Evolutionary conservation across 2,329 filamentous ascomycete genomes (phyloP).

Genomic region (Leptographium galeiforme): DNA sequence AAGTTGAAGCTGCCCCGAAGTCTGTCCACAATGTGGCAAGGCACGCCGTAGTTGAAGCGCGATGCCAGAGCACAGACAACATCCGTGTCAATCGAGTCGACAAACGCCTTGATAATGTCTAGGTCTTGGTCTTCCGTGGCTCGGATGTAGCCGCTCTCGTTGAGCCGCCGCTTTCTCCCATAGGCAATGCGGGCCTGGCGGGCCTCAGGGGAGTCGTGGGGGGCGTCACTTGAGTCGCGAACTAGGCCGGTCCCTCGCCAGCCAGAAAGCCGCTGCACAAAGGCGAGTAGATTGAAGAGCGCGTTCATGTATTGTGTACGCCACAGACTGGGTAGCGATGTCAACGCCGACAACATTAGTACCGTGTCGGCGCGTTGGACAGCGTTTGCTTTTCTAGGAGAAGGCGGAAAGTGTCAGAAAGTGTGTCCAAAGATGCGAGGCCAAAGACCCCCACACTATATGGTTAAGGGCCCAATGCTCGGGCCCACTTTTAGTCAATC

Average conservation of each 20-base stretch:
- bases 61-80: constrained; percentile 4
- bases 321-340: neutral
- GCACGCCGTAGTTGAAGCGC: neutral
- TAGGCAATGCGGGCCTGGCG: neutral
- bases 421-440: no score
- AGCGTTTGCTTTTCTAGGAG: no score
- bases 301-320: neutral
- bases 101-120: constrained; percentile 1
- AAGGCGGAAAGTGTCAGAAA: no score
- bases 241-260: neutral
- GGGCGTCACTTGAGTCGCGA: neutral
- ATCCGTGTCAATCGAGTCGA: constrained; percentile 1
- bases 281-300: neutral
- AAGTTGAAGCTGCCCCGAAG: constrained; percentile 1
- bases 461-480: no score
- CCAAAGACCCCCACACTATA: no score
- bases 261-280: neutral
- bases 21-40: constrained; percentile 1
- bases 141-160: constrained; percentile 1
- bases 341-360: neutral
- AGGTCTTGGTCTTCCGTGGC: constrained; percentile 1
- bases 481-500: no score
- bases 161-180: constrained; percentile 1
- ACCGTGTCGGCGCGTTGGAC: no score
- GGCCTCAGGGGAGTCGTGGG: neutral